Conservation (phyloP, 768 basidiomycete genomes). For the Cyathus striatus region DNA sequence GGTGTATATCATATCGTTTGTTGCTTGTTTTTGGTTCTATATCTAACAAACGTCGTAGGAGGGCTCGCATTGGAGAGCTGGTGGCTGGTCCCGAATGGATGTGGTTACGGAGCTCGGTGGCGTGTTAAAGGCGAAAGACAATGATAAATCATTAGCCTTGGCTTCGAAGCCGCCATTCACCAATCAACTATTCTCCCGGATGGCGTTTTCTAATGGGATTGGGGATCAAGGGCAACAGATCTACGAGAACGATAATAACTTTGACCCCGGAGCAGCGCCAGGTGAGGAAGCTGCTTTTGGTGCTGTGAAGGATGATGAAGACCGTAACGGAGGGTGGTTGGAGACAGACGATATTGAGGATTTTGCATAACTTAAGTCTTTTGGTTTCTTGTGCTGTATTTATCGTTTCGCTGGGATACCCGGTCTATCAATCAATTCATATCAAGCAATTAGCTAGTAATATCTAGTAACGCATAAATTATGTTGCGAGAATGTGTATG, state of each 20-base stretch:
- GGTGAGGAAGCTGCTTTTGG: conserved; percentile 3
- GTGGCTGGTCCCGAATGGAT: conserved; percentile 47
- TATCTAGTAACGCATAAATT: too few relatives aligned
- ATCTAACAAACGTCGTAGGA: conserved; percentile 9
- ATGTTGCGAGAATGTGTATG: too few relatives aligned
- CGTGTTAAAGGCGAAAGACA: conserved; percentile 47
- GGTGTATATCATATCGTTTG: conserved; percentile 8
- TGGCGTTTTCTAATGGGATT: conserved; percentile 38
- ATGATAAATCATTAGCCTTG: not conserved
- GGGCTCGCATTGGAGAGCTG: conserved; percentile 17
- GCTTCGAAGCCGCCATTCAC: conserved; percentile 17
- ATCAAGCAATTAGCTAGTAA: too few relatives aligned
- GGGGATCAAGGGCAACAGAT: conserved; percentile 26
- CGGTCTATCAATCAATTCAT: too few relatives aligned
- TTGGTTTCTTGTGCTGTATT: not conserved
- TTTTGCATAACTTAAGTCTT: not conserved
- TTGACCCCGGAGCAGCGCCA: conserved; percentile 14
- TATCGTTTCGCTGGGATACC: too few relatives aligned
- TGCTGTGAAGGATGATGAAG: conserved; percentile 12
- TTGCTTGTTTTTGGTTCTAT: conserved; percentile 1
- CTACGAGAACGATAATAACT: conserved; percentile 28
- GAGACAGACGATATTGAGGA: conserved; percentile 60
- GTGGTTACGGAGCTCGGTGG: conserved; percentile 56
- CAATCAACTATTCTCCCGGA: conserved; percentile 47
- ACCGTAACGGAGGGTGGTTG: conserved; percentile 40